These are phyloP conservation scores for Peniophora sp. DNA, from an alignment of 1,284 basidiomycete species.

Conservation along the genomic window DNA sequence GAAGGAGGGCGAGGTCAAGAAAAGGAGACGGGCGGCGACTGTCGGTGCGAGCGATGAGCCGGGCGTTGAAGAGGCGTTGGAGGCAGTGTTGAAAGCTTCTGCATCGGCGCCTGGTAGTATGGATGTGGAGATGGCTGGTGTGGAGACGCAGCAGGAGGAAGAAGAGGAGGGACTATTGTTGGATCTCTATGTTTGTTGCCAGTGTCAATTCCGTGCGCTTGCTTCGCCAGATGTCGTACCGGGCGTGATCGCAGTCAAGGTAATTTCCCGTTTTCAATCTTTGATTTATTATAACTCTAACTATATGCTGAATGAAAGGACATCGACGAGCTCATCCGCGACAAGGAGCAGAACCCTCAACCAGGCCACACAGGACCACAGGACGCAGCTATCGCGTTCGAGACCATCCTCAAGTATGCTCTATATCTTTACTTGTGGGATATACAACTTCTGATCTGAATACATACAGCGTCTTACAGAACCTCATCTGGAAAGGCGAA, in stretches of 20 bases:
- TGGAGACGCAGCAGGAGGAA: slow-evolving; percentile 4
- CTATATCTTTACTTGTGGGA: not conserved
- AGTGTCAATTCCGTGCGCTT: slow-evolving; percentile 66
- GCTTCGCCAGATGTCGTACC: slow-evolving; percentile 58
- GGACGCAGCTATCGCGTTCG: slow-evolving; percentile 47
- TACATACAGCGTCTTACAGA: slow-evolving; percentile 53
- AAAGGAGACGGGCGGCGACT: slow-evolving; percentile 36
- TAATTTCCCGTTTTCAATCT: too few species aligned
- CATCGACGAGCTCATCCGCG: slow-evolving; percentile 33
- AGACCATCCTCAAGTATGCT: slow-evolving; percentile 61
- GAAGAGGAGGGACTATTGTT: slow-evolving; percentile 44
- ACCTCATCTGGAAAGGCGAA: slow-evolving; percentile 66
- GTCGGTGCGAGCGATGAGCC: slow-evolving; percentile 14
- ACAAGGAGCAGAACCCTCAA: slow-evolving; percentile 34
- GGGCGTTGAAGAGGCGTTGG: not conserved
- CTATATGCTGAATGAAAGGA: slow-evolving; percentile 8
- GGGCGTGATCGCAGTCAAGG: slow-evolving; percentile 55
- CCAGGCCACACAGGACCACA: slow-evolving; percentile 35
- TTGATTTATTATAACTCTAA: too few species aligned
- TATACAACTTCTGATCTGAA: not conserved
- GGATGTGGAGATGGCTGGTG: slow-evolving; percentile 1
- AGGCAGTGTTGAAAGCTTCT: slow-evolving; percentile 2
- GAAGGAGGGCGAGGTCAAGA: slow-evolving; percentile 35
- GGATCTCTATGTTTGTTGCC: slow-evolving; percentile 75
- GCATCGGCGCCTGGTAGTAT: not conserved